Evolutionary conservation across 2,329 filamentous ascomycete species (phyloP).

Genomic region (Penicillium sp.): DNA sequence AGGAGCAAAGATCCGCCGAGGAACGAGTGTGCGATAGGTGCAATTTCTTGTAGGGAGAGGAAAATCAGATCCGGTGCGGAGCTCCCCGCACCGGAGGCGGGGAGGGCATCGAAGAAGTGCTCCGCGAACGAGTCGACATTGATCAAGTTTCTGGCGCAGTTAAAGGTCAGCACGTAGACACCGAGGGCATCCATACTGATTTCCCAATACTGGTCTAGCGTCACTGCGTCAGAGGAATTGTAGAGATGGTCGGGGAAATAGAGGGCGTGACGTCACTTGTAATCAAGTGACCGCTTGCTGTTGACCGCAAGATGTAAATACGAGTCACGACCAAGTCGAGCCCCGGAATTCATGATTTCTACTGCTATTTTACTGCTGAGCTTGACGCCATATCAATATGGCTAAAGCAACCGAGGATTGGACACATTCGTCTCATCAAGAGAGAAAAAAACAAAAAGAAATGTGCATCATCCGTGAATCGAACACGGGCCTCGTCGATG

Average conservation of each 20-base stretch:
- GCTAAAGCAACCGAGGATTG: neutral
- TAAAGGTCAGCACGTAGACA: constrained; percentile 81
- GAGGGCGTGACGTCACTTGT: constrained; percentile 18
- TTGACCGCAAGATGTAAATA: neutral
- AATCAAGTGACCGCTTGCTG: neutral
- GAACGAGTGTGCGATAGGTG: constrained; percentile 78
- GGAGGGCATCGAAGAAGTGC: constrained; percentile 63
- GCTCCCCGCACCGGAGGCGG: constrained; percentile 47
- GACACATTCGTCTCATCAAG: neutral
- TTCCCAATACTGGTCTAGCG: neutral
- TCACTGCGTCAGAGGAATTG: neutral
- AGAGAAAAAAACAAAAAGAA: constrained; percentile 10
- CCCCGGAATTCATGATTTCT: neutral
- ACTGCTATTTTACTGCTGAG: too few relatives aligned
- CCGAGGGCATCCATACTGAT: constrained; percentile 53
- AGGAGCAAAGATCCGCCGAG: constrained; percentile 75
- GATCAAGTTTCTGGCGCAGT: constrained; percentile 72
- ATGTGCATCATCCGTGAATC: constrained; percentile 43
- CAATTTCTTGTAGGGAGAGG: constrained; percentile 77
- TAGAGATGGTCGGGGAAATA: neutral
- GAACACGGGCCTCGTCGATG: constrained; percentile 48
- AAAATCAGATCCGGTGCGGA: constrained; percentile 60
- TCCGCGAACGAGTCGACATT: constrained; percentile 66
- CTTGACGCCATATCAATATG: too few relatives aligned
- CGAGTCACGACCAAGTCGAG: neutral